A percentile compares a stretch with the other conserved stretches of the same genome.
Evolutionary conservation across 345 rosid species (phyloP).

Genomic region (Corchorus olitorius): DNA sequence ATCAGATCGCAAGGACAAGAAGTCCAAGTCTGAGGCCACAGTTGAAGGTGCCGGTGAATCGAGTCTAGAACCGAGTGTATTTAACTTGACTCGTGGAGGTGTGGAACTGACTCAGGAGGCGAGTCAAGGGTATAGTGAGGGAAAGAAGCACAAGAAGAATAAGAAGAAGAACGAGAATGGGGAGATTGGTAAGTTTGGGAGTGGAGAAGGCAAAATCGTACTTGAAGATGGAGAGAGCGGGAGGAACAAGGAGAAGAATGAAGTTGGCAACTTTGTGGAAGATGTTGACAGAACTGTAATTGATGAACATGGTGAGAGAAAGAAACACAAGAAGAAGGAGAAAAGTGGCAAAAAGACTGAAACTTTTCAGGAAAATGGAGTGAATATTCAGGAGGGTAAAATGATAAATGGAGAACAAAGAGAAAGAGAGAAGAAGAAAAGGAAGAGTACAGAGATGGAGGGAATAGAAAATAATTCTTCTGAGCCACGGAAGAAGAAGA

Average conservation of each 20-base stretch:
- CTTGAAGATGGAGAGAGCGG: constrained; percentile 8
- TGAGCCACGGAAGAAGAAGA: constrained; percentile 16
- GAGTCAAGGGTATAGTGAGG: neutral
- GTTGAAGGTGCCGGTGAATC: constrained; percentile 9
- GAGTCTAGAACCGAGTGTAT: constrained; percentile 17
- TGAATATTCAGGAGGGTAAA: constrained; percentile 7
- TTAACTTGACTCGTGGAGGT: constrained; percentile 1
- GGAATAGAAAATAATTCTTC: constrained; percentile 15
- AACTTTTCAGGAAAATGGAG: constrained; percentile 10
- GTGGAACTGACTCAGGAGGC: constrained; percentile 15
- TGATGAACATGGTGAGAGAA: neutral
- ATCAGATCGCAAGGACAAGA: constrained; percentile 15
- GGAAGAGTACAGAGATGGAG: constrained; percentile 12
- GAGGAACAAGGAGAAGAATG: constrained; percentile 10
- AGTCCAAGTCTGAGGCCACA: constrained; percentile 2
- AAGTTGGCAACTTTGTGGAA: neutral
- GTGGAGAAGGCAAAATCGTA: neutral
- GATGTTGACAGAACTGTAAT: neutral
- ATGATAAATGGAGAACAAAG: neutral
- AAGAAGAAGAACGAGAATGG: constrained; percentile 12
- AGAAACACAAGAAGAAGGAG: constrained; percentile 7
- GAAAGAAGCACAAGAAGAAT: neutral
- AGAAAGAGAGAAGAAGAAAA: neutral
- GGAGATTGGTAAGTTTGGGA: neutral
- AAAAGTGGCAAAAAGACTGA: constrained; percentile 12